Conservation (phyloP, 805 yeast species). For the Saccharomycopsis sp. region DNA sequence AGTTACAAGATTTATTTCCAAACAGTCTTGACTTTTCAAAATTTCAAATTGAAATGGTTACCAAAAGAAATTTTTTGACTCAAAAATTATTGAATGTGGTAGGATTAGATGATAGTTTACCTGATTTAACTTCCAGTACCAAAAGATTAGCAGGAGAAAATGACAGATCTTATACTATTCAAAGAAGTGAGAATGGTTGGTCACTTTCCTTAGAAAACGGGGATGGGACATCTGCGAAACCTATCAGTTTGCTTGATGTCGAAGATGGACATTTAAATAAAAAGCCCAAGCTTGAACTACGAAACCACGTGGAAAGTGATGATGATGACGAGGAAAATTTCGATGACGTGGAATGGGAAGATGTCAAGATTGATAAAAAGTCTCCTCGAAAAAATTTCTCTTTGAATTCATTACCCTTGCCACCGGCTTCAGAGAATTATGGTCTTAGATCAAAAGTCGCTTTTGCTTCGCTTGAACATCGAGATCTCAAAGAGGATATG, state of each 20-base stretch:
- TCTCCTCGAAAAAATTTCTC: conserved; percentile 28
- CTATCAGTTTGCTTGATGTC: conserved; percentile 39
- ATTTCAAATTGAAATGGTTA: conserved; percentile 89
- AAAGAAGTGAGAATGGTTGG: conserved; percentile 78
- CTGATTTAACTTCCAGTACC: conserved; percentile 27
- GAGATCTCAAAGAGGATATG: too few relatives aligned
- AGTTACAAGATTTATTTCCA: conserved; percentile 71
- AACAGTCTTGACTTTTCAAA: conserved; percentile 81
- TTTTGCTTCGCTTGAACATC: conserved; percentile 2
- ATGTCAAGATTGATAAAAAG: conserved; percentile 35
- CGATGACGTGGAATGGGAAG: conserved; percentile 60
- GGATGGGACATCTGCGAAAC: conserved; percentile 32
- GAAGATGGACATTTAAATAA: conserved; percentile 19
- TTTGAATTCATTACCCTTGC: conserved; percentile 31
- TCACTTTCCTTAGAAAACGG: conserved; percentile 44
- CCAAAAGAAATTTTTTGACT: conserved; percentile 81
- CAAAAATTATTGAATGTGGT: conserved; percentile 76
- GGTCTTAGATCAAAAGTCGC: neutral
- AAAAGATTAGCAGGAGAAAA: conserved; percentile 76
- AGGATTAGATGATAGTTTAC: conserved; percentile 53
- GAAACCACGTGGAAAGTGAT: too few relatives aligned
- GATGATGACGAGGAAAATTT: conserved; percentile 30
- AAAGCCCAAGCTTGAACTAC: conserved; percentile 16
- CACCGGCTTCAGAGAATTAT: conserved; percentile 20
- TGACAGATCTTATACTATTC: conserved; percentile 63